phyloP scores from a whole-genome alignment of 164 flowering plant species.

The Vitis amurensis region DNA sequence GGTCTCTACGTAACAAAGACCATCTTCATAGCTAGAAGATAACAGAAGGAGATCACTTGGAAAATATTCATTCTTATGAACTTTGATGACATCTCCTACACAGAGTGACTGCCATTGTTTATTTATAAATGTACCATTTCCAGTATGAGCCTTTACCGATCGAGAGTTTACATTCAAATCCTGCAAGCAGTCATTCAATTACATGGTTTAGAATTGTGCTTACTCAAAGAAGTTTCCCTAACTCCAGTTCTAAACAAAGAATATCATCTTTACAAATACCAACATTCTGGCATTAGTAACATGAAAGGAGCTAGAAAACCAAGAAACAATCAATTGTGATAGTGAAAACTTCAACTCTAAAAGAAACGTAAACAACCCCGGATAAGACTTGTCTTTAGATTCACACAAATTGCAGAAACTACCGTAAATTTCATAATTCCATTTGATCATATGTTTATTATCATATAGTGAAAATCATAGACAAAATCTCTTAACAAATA shows the following conservation, averaged over 20 bases:
- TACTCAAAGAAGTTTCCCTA: too few relatives aligned
- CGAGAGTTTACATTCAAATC: constrained; percentile 53
- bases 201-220: too few relatives aligned
- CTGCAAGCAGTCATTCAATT: constrained; percentile 23
- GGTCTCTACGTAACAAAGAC: constrained; percentile 53
- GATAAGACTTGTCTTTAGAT: too few relatives aligned
- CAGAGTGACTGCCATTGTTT: constrained; percentile 30
- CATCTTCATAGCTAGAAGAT: constrained; percentile 49
- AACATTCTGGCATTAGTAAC: too few relatives aligned
- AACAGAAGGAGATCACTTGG: constrained; percentile 42
- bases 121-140: constrained; percentile 28
- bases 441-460: too few relatives aligned
- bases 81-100: constrained; percentile 50
- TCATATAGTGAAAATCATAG: neutral
- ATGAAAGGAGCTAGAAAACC: neutral
- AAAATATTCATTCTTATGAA: constrained; percentile 40
- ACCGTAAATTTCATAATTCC: too few relatives aligned
- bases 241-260: too few relatives aligned
- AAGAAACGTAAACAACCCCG: too few relatives aligned
- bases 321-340: too few relatives aligned
- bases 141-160: constrained; percentile 23
- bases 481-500: neutral
- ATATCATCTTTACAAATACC: too few relatives aligned
- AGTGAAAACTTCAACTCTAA: too few relatives aligned
- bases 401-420: too few relatives aligned